Base-by-base conservation (phyloP, 805 yeast genomes). In the Pichia gijzeniarum region DNA sequence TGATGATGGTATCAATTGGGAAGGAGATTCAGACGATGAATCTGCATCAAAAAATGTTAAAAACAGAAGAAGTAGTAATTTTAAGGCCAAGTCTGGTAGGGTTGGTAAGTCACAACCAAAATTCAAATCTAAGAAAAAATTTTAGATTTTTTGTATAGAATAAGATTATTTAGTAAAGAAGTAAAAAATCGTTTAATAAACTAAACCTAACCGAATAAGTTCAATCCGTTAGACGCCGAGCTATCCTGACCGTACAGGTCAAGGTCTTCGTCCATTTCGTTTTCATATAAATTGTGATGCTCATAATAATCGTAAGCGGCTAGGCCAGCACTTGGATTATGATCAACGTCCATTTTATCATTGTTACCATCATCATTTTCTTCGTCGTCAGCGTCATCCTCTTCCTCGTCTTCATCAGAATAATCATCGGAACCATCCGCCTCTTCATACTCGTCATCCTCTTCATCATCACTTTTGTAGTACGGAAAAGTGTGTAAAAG, bases 61-160 rank as follows among this genome's bases (percentile, higher is more conserved):
- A 5, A 44, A 40, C 27, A 38, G 41, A 18, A 41, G 40, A 18
- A 45, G 25, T 17, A 43, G 47, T 16, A 43, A 48, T 20, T 45
- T 42, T 21, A 50, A 47, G 35, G 41, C 48, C 19, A 45, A 38
- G 10, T 37, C 44, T 36, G 61, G 58, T 5, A 52, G 60, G 25
- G 61, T 56, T 38, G 51, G 54, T 21, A 63, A 63, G 47, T 59
- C 63, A 12, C 70, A 71, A 55, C 73, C 68, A 49, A 76, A 74
- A 56, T 77, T 76, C 55, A 76, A 76, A 62, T 73, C 83, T 20
- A 75, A 73, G 55, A 79, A 75, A 71, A 79, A 78, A 71, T 69
- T 79, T 50, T 79, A 65, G 55, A 12, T 10, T 32, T 39, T 32
- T 31, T 39, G 20, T n/a, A 19, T 9, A 9, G 31, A 31, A 19